Conservation (phyloP, 1,284 basidiomycete genomes). For the Moesziomyces aphidis region DNA sequence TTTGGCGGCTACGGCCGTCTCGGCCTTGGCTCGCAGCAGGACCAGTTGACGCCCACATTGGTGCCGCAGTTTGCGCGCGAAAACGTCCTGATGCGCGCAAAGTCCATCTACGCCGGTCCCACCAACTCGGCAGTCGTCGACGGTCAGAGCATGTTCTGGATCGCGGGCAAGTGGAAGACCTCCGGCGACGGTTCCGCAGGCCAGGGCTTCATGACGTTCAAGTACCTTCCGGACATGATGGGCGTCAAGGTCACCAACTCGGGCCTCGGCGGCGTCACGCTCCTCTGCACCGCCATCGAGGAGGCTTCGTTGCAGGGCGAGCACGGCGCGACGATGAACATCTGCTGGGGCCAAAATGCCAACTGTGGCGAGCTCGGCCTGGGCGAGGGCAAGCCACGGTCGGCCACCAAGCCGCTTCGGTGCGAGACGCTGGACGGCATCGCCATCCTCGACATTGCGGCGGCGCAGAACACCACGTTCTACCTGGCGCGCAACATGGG, state of each 20-base stretch:
- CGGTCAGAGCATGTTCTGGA: constrained; percentile 81
- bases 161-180: constrained; percentile 80
- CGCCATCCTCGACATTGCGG: constrained; percentile 82
- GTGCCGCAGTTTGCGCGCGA: constrained; percentile 68
- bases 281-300: constrained; percentile 81
- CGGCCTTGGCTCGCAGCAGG: constrained; percentile 80
- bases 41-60: constrained; percentile 70
- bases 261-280: constrained; percentile 86
- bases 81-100: constrained; percentile 76
- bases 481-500: constrained; percentile 77
- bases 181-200: constrained; percentile 81
- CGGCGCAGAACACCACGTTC: constrained; percentile 85
- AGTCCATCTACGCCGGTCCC: constrained; percentile 80
- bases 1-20: constrained; percentile 69
- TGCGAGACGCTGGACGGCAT: constrained; percentile 80
- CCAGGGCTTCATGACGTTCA: constrained; percentile 51
- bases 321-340: constrained; percentile 80
- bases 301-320: constrained; percentile 65
- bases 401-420: constrained; percentile 83
- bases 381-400: constrained; percentile 82
- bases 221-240: constrained; percentile 63
- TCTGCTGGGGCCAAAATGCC: constrained; percentile 83
- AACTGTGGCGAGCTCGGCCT: constrained; percentile 83
- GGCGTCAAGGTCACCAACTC: constrained; percentile 69
- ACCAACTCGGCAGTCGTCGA: constrained; percentile 86